Conservation (phyloP, 2,329 filamentous ascomycete species). For the Ophioceras dolichostomum region DNA sequence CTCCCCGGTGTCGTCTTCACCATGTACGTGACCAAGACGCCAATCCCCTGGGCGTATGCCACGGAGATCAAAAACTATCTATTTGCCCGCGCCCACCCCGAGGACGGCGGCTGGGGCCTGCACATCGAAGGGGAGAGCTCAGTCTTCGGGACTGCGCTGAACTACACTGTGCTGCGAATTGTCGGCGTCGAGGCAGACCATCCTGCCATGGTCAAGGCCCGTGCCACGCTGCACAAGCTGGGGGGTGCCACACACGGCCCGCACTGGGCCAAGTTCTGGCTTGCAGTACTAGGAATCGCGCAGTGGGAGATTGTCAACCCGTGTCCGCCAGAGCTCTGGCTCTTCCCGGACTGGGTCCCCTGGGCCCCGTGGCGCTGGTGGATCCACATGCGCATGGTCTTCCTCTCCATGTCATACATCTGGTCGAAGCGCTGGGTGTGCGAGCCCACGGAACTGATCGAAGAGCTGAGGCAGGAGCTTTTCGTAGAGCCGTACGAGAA, state of each 20-base stretch:
- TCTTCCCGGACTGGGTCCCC: slow-evolving; percentile 82
- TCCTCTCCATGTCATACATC: slow-evolving; percentile 79
- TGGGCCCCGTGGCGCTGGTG: slow-evolving; percentile 92
- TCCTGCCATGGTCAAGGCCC: slow-evolving; percentile 72
- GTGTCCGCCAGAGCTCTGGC: slow-evolving; percentile 85
- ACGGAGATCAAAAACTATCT: slow-evolving; percentile 91
- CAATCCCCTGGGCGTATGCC: slow-evolving; percentile 66
- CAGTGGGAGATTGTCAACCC: slow-evolving; percentile 93
- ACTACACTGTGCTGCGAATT: slow-evolving; percentile 71
- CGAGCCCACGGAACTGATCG: slow-evolving; percentile 62
- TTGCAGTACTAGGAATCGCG: slow-evolving; percentile 70
- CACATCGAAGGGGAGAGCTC: slow-evolving; percentile 91
- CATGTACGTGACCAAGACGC: slow-evolving; percentile 82
- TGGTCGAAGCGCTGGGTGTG: slow-evolving; percentile 75
- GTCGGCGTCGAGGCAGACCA: slow-evolving; percentile 78
- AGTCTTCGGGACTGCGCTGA: slow-evolving; percentile 81
- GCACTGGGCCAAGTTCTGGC: slow-evolving; percentile 97
- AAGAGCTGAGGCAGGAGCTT: slow-evolving; percentile 64
- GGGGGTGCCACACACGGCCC: slow-evolving; percentile 76
- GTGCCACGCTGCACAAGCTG: slow-evolving; percentile 68
- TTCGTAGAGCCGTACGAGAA: slow-evolving; percentile 67
- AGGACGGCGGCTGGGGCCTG: slow-evolving; percentile 93
- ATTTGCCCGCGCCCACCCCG: slow-evolving; percentile 68
- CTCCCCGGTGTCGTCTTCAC: slow-evolving; percentile 74
- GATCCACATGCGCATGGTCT: slow-evolving; percentile 98